Conservation (phyloP, 2,329 filamentous ascomycete species). For the Aureobasidium mangrovei region DNA sequence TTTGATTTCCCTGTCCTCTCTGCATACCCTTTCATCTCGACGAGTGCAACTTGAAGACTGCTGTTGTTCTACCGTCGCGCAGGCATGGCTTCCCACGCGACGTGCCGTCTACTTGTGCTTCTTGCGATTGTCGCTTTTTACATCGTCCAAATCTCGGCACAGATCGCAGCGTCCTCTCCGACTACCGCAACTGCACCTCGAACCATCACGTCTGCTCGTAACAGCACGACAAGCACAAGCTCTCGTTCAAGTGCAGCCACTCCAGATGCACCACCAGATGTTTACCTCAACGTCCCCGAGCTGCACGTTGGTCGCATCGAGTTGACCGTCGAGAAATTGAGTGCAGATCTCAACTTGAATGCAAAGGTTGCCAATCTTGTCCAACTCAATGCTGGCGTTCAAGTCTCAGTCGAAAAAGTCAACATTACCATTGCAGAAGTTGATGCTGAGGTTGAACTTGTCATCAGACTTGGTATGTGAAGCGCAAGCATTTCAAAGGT, state of each 20-base stretch:
- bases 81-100: neutral
- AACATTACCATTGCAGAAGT: slow-evolving; percentile 56
- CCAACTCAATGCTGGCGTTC: slow-evolving; percentile 41
- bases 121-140: neutral
- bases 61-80: neutral
- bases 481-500: neutral
- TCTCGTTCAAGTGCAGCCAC: slow-evolving; percentile 17
- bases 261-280: slow-evolving; percentile 38
- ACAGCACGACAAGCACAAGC: slow-evolving; percentile 2
- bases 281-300: slow-evolving; percentile 49
- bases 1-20: neutral
- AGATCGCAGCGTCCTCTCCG: slow-evolving; percentile 16
- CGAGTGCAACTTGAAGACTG: neutral
- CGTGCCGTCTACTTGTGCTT: neutral
- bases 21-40: neutral
- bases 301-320: slow-evolving; percentile 52
- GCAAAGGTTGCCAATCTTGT: slow-evolving; percentile 53
- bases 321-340: slow-evolving; percentile 50
- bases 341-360: slow-evolving; percentile 52
- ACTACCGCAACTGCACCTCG: slow-evolving; percentile 7
- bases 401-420: slow-evolving; percentile 40
- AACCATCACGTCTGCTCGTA: slow-evolving; percentile 1
- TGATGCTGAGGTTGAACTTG: slow-evolving; percentile 49
- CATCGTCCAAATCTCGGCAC: neutral
- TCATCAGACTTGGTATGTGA: slow-evolving; percentile 41